A percentile compares a stretch with the other conserved stretches of the same genome.
These are phyloP conservation scores for Collybiopsis confluens DNA, from an alignment of 768 basidiomycete species.

Conservation along the genomic window DNA sequence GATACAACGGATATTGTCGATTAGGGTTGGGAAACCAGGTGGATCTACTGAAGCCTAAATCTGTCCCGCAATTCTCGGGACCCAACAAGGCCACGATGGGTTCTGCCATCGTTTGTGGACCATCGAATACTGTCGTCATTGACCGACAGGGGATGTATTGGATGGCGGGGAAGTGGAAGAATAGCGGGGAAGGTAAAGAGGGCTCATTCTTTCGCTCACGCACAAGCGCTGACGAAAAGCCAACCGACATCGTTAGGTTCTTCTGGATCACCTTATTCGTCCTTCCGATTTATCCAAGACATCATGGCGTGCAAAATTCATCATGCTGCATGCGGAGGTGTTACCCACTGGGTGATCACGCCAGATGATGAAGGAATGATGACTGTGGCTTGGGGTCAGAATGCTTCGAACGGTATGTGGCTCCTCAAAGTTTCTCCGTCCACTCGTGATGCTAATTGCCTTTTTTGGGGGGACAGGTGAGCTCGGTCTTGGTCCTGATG, in stretches of 20 bases:
- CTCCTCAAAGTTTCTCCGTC: too few relatives aligned
- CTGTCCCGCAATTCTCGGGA: conserved; percentile 85
- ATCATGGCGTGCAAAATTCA: conserved; percentile 81
- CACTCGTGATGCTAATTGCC: too few relatives aligned
- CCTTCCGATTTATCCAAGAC: conserved; percentile 83
- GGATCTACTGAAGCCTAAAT: conserved; percentile 74
- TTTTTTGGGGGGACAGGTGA: too few relatives aligned
- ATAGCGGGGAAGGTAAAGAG: conserved; percentile 93
- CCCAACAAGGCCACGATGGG: conserved; percentile 57
- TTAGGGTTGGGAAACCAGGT: conserved; percentile 85
- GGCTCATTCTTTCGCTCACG: too few relatives aligned
- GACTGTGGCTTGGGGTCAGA: conserved; percentile 85
- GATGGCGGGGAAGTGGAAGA: conserved; percentile 94
- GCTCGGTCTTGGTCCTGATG: conserved; percentile 73
- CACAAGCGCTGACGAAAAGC: too few relatives aligned
- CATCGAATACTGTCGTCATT: conserved; percentile 77
- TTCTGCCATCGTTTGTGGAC: conserved; percentile 67
- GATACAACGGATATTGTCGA: conserved; percentile 88
- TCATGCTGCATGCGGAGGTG: conserved; percentile 73
- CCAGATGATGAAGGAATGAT: conserved; percentile 75
- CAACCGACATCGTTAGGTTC: too few relatives aligned
- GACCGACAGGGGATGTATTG: conserved; percentile 85
- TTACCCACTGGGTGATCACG: conserved; percentile 81
- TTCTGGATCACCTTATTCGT: conserved; percentile 83
- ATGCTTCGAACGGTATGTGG: conserved; percentile 68